Evolutionary conservation across 2,329 filamentous ascomycete species (phyloP).

Genomic region (Hypoxylon sp.): DNA sequence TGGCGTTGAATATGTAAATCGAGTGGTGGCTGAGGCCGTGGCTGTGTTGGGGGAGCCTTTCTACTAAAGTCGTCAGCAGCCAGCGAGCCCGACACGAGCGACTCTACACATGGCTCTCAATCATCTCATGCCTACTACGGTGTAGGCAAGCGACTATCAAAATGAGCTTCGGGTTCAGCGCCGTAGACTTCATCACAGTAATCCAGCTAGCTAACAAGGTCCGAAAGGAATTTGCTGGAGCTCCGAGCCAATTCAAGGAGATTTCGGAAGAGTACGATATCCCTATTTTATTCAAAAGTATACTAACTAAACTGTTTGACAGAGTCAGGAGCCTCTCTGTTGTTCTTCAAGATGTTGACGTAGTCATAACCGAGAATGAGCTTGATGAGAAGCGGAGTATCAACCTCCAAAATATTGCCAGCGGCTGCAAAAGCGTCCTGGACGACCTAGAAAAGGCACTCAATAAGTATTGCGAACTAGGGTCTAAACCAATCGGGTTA

Average conservation of each 20-base stretch:
- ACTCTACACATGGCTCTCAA: background rate
- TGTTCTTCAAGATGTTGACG: constrained; percentile 49
- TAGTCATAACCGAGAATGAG: constrained; percentile 33
- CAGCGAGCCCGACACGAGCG: background rate
- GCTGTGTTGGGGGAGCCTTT: no score
- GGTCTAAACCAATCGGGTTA: constrained; percentile 9
- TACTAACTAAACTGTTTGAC: background rate
- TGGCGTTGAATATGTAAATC: no score
- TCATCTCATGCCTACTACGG: background rate
- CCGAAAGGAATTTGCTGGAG: constrained; percentile 49
- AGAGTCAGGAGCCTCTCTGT: constrained; percentile 49
- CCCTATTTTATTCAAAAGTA: background rate
- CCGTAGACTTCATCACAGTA: constrained; percentile 54
- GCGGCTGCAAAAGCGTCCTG: no score
- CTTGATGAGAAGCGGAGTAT: no score
- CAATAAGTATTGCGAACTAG: constrained; percentile 2
- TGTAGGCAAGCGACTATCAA: background rate
- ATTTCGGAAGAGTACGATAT: constrained; percentile 48
- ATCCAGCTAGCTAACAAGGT: constrained; percentile 49
- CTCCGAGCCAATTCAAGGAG: constrained; percentile 49
- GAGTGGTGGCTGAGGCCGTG: no score
- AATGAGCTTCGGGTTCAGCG: constrained; percentile 57
- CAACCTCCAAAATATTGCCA: no score
- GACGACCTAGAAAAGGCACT: constrained; percentile 32
- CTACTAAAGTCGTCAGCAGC: background rate